Evolutionary conservation across 495 filamentous ascomycete genomes (phyloP), one percentile per base, ranked within the genome.

Genomic region (Xylaria curta): DNA sequence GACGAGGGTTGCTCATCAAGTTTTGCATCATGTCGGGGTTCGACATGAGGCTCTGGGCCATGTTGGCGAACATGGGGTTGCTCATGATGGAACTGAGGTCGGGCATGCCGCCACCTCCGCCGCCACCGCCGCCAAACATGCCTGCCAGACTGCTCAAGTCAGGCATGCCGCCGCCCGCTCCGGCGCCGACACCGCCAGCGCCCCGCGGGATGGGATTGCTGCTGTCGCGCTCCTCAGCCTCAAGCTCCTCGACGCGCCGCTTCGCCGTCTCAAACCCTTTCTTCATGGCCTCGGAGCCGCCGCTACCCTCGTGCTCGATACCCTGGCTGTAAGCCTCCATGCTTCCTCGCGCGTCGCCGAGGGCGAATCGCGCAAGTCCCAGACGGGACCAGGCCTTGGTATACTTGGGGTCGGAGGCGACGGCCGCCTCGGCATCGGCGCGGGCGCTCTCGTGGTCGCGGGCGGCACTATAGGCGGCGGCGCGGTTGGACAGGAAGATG

Each of bases 401-500:
- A 85, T 98, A 98, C 76, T 90, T 92, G 31, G 96, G 94, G 79
- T 98, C 96, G 44, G 92, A 87, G 60, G 89, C 87, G 46, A 93
- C 91, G 33, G 96, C 95, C 69, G 94, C 85, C 83, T 98, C 94
- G 36, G 96, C 96, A 82, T 98, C 96, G 59, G 89, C 82, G 69
- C 88, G 89, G 19, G 96, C 96, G 73, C 90, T 87, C 65, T 91
- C 89, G 81, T 97, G 94, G 79, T 97, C 88, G n/a, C 87, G 84
- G 31, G 89, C 88, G 0, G 92, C 94, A 46, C 88, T 91, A 84
- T 95, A 92, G 0, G 96, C 96, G 21, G 96, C 96, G 6, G 96
- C 97, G 61, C 96, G 94, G 87, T 99, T 99, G 73, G 93, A 97
- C 36, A 99, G 92, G 85, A 95, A 99, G 81, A 99, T 95, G 40